phyloP scores from a whole-genome alignment of 2,329 filamentous ascomycete species.

The Xylaria sp. region DNA sequence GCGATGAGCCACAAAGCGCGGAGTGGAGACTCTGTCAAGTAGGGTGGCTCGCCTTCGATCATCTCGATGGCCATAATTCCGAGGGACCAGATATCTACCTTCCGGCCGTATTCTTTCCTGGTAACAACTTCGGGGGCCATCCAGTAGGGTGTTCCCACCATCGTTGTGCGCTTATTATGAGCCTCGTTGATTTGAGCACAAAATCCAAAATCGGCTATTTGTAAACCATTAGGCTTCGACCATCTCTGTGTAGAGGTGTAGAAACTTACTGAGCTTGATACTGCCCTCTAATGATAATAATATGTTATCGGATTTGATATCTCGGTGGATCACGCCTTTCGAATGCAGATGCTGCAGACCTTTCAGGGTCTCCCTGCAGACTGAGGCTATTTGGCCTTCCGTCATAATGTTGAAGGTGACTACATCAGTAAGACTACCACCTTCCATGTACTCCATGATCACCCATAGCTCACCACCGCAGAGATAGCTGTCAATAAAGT shows the following conservation, averaged over 20 bases:
- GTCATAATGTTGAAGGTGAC: conserved; percentile 99
- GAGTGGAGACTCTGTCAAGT: conserved; percentile 92
- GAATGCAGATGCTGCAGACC: conserved; percentile 96
- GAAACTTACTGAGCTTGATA: conserved; percentile 89
- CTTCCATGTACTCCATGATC: conserved; percentile 99
- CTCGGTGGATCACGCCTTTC: conserved; percentile 96
- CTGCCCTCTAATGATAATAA: conserved; percentile 91
- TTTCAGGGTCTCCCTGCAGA: conserved; percentile 91
- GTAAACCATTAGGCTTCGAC: conserved; percentile 30
- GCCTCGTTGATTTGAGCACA: conserved; percentile 98
- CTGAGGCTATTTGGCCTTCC: conserved; percentile 94
- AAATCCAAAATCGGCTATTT: conserved; percentile 92
- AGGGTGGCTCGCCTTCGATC: conserved; percentile 98
- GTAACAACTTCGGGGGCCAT: conserved; percentile 99
- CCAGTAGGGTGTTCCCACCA: conserved; percentile 99
- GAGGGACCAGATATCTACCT: conserved; percentile 98
- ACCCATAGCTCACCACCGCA: conserved; percentile 94
- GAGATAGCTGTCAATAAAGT: conserved; percentile 97
- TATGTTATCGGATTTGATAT: conserved; percentile 99
- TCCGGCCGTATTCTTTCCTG: conserved; percentile 95
- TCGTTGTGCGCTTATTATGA: conserved; percentile 96
- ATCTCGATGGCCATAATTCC: conserved; percentile 99
- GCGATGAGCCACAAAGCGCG: conserved; percentile 95
- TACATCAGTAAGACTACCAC: conserved; percentile 95
- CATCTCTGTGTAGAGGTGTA: not conserved